A percentile compares a stretch with the other conserved stretches of the same genome.
Conservation (phyloP, 371 early-diverging fungal genomes). For the Choanephora cucurbitarum region DNA sequence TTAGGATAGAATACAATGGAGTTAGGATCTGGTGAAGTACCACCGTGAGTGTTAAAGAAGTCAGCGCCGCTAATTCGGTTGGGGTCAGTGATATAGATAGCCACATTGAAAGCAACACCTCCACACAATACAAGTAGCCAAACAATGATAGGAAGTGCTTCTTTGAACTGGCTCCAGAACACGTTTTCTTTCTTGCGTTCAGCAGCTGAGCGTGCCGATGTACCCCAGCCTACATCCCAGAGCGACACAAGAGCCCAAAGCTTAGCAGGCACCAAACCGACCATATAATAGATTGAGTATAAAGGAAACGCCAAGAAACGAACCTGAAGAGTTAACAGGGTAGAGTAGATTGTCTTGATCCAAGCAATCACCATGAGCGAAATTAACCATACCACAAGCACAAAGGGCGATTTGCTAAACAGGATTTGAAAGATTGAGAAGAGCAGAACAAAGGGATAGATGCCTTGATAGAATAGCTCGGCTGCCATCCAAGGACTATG, state of each 20-base stretch:
- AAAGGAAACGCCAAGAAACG: conserved; percentile 56
- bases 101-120: conserved; percentile 39
- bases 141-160: conserved; percentile 41
- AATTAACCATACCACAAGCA: conserved; percentile 51
- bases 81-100: conserved; percentile 25
- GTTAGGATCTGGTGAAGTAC: conserved; percentile 24
- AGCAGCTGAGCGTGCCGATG: conserved; percentile 49
- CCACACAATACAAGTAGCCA: conserved; percentile 37
- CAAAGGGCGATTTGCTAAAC: conserved; percentile 36
- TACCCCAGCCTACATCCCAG: conserved; percentile 66
- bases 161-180: conserved; percentile 37
- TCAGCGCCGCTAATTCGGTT: conserved; percentile 11
- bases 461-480: conserved; percentile 61
- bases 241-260: conserved; percentile 59
- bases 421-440: conserved; percentile 55
- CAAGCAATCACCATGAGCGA: conserved; percentile 46
- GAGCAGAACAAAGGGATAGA: conserved; percentile 66
- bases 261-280: conserved; percentile 63
- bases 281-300: conserved; percentile 56
- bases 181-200: conserved; percentile 43
- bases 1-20: conserved; percentile 48
- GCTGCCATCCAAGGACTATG: conserved; percentile 72
- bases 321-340: conserved; percentile 34
- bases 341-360: conserved; percentile 54
- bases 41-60: conserved; percentile 19